Evolutionary conservation across 2,329 filamentous ascomycete genomes (phyloP).

Genomic region (Trichophaea hybrida): DNA sequence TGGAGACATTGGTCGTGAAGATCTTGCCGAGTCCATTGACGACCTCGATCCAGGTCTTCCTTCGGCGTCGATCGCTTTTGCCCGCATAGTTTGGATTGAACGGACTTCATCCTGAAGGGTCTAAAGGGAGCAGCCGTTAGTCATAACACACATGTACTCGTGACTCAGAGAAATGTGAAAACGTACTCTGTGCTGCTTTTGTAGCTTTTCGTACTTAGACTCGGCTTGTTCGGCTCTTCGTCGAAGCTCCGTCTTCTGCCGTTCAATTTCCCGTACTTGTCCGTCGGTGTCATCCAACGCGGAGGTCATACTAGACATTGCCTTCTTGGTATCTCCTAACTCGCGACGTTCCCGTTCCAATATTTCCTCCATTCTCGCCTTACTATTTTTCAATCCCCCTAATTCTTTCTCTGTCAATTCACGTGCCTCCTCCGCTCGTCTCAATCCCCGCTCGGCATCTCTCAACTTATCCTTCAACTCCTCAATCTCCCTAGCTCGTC

Average conservation of each 20-base stretch:
- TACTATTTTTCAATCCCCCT: constrained; percentile 56
- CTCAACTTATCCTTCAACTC: constrained; percentile 66
- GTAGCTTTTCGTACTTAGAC: constrained; percentile 61
- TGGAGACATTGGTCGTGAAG: constrained; percentile 3
- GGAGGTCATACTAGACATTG: constrained; percentile 62
- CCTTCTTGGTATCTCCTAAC: constrained; percentile 56
- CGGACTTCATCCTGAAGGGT: constrained; percentile 23
- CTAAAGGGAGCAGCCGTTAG: background rate
- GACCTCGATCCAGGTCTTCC: constrained; percentile 5
- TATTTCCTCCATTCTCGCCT: constrained; percentile 60
- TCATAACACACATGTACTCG: background rate
- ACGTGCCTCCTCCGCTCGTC: constrained; percentile 55
- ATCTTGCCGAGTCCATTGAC: constrained; percentile 15
- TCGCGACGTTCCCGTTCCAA: constrained; percentile 58
- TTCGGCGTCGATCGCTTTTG: constrained; percentile 8
- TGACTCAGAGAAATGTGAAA: background rate
- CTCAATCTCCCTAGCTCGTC: constrained; percentile 68
- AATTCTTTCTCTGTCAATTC: constrained; percentile 63
- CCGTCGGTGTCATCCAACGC: constrained; percentile 77
- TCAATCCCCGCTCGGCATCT: constrained; percentile 66
- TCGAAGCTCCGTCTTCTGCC: constrained; percentile 51
- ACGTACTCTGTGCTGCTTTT: constrained; percentile 47
- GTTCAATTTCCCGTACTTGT: constrained; percentile 69
- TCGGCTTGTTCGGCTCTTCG: constrained; percentile 58
- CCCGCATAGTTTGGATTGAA: constrained; percentile 25